Evolutionary conservation across 805 yeast species (phyloP).

Genomic region (Priceomyces haplophilus): DNA sequence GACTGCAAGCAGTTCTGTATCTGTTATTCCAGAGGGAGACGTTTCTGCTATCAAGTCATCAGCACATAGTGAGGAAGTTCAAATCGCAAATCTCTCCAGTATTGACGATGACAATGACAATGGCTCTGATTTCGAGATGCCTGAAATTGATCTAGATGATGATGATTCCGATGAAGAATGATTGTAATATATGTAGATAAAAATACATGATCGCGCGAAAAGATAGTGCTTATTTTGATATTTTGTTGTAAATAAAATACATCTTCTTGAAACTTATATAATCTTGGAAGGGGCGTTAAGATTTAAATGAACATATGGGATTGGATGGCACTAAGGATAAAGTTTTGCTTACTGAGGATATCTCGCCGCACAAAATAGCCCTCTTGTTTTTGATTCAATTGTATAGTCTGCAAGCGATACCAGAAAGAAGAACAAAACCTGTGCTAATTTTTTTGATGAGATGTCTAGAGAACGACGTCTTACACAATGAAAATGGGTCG

Average conservation of each 20-base stretch:
- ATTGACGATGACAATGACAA: background rate
- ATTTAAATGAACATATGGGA: constrained; percentile 1
- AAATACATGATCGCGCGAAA: background rate
- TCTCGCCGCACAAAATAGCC: constrained; percentile 57
- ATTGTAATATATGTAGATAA: constrained; percentile 2
- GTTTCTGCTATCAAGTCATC: too few relatives aligned
- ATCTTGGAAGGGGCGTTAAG: background rate
- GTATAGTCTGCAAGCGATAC: constrained; percentile 11
- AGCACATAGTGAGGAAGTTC: background rate
- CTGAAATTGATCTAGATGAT: constrained; percentile 42
- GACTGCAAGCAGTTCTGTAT: too few relatives aligned
- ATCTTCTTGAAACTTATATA: background rate
- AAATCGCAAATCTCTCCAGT: too few relatives aligned
- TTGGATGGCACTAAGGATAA: constrained; percentile 11
- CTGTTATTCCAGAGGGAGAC: too few relatives aligned
- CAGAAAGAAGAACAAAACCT: constrained; percentile 35
- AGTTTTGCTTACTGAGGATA: constrained; percentile 33
- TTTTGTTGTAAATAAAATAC: background rate
- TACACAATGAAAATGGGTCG: constrained; percentile 19
- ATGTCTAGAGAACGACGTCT: constrained; percentile 36
- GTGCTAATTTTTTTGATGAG: constrained; percentile 42
- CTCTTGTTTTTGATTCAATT: constrained; percentile 40
- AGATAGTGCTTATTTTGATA: background rate
- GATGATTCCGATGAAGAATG: constrained; percentile 38
- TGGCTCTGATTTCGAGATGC: constrained; percentile 52